These are phyloP conservation scores for Candida suzukii DNA, from an alignment of 805 yeast species.

Conservation along the genomic window DNA sequence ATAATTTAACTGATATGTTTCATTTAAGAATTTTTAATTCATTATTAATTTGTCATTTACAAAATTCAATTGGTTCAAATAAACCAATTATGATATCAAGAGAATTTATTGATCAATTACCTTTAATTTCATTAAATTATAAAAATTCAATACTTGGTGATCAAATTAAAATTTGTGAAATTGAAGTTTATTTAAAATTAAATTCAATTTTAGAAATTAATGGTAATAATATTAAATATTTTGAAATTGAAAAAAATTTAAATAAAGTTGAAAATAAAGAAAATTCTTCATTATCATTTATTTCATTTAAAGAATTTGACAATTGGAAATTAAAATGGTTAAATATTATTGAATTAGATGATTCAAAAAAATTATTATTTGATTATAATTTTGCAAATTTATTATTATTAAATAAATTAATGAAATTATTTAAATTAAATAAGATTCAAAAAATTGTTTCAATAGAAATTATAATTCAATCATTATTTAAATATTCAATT, in stretches of 20 bases:
- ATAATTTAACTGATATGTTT: slow-evolving; percentile 35
- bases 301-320: slow-evolving; percentile 27
- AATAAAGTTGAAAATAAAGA: not conserved
- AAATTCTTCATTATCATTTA: slow-evolving; percentile 4
- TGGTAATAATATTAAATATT: no score
- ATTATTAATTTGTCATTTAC: slow-evolving; percentile 44
- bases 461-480: no score
- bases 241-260: no score
- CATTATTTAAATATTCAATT: slow-evolving; percentile 38
- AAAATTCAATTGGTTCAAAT: slow-evolving; percentile 43
- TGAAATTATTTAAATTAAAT: slow-evolving; percentile 6
- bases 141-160: slow-evolving; percentile 49
- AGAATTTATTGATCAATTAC: slow-evolving; percentile 34
- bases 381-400: slow-evolving; percentile 42
- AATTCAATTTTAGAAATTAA: slow-evolving; percentile 9
- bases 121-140: slow-evolving; percentile 35
- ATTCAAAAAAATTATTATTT: slow-evolving; percentile 40
- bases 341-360: slow-evolving; percentile 37
- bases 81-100: slow-evolving; percentile 33
- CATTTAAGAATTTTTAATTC: slow-evolving; percentile 49
- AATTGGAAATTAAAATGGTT: slow-evolving; percentile 42
- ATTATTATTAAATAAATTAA: slow-evolving; percentile 31
- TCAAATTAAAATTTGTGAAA: slow-evolving; percentile 44
- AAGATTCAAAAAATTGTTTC: not conserved
- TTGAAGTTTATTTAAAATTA: slow-evolving; percentile 30